Conservation (phyloP, 768 basidiomycete genomes). For the Kwoniella heveanensis region DNA sequence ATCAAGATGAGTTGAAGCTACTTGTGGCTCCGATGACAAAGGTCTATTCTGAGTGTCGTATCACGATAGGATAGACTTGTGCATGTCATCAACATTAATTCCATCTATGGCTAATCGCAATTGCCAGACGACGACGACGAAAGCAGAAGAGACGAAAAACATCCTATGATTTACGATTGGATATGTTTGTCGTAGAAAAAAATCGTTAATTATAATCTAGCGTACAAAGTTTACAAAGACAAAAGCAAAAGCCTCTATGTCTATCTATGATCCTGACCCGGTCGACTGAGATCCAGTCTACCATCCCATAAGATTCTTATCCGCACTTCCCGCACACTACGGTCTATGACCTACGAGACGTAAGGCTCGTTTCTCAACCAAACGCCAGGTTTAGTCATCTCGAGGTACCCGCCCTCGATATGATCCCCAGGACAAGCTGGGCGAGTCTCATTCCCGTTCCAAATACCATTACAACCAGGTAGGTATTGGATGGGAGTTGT, state of each 20-base stretch:
- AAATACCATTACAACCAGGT: conserved; percentile 36
- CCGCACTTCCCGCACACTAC: too few species aligned
- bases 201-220: conserved; percentile 4
- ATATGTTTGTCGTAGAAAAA: too few species aligned
- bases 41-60: too few species aligned
- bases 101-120: background rate
- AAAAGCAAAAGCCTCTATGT: too few species aligned
- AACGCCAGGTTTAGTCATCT: conserved; percentile 11
- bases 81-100: background rate
- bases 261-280: too few species aligned
- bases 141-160: too few species aligned
- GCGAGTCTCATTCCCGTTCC: conserved; percentile 27
- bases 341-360: conserved; percentile 12
- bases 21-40: too few species aligned
- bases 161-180: too few species aligned
- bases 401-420: conserved; percentile 23
- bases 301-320: background rate
- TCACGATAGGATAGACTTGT: background rate
- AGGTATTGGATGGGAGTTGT: conserved; percentile 17
- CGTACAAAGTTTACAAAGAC: background rate
- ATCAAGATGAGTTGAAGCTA: too few species aligned
- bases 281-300: background rate
- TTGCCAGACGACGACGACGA: too few species aligned
- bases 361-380: conserved; percentile 29
- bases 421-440: conserved; percentile 31